phyloP scores from a whole-genome alignment of 2,329 filamentous ascomycete genomes.

The Dothideomycetes sp. region DNA sequence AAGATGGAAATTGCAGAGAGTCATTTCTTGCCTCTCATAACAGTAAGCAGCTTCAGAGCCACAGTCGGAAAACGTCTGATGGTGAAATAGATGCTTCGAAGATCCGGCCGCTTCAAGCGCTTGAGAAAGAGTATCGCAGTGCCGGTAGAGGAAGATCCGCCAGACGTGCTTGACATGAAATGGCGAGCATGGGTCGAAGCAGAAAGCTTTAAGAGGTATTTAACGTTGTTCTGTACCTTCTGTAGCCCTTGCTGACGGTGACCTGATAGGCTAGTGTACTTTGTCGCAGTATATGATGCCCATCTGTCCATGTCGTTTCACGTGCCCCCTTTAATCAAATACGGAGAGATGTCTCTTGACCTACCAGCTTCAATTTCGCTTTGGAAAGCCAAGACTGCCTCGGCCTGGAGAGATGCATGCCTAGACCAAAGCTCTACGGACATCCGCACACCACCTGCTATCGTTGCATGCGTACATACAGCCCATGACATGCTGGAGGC shows the following conservation, averaged over 20 bases:
- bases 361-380: not conserved
- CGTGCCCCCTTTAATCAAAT: not conserved
- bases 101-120: constrained; percentile 1
- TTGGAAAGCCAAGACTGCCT: constrained; percentile 1
- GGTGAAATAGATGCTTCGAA: constrained; percentile 2
- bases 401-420: constrained; percentile 1
- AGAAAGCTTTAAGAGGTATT: constrained; percentile 53
- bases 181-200: constrained; percentile 50
- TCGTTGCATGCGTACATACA: not conserved
- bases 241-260: not conserved
- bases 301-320: constrained; percentile 1
- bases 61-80: not conserved
- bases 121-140: not conserved
- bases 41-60: not conserved
- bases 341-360: constrained; percentile 3
- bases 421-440: not conserved
- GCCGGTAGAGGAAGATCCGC: constrained; percentile 34
- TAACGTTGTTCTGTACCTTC: not conserved
- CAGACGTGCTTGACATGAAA: constrained; percentile 43
- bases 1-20: constrained; percentile 45
- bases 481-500: not conserved
- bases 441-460: not conserved
- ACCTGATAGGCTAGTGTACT: not conserved
- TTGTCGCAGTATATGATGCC: not conserved
- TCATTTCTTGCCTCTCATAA: constrained; percentile 28